Base-by-base conservation (phyloP, 2,329 filamentous ascomycete species). In the Stagonosporopsis tanaceti region DNA sequence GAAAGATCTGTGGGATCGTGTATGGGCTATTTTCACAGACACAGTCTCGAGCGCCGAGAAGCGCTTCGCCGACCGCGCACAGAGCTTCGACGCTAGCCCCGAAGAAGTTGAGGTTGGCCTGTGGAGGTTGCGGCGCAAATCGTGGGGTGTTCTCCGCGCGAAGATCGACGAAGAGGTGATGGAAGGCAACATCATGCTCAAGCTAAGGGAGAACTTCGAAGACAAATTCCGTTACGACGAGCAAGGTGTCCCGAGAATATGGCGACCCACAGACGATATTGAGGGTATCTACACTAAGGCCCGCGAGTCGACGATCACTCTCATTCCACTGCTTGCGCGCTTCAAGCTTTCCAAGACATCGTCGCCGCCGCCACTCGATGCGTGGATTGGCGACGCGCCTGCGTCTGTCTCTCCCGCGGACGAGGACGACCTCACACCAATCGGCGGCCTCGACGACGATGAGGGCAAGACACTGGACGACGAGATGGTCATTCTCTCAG, bases 161-260 rank as follows among this genome's bases (percentile, higher is more conserved):
- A 95, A 92, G 81, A 90, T 99, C 61, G 94, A 98, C 34, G 95
- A 99, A 73, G 95, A 99, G 78, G 92, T 97, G 73, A 96, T 96
- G 88, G 95, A 98, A 79, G 94, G 94, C 69, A 99, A 98, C 73
- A 88, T 99, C 51, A 81, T 98, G 32, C 83, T 98, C 66, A 99
- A 99, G 81, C 86, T 99, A 48, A 88, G 95, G 34, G 95, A 99
- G 77, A 98, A 97, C 80, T 99, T 99, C 66, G 95, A 99, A 78
- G 95, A 99, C 80, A 97, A 97, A 78, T 99, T 99, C 85, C 89
- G 95, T 63, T 99, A 99, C 70, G 95, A 99, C 70, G 93, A 97
- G 58, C 88, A 88, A 6, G 95, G 95, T 25, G 95, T 99, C 4
- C 95, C 95, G 5, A 86, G 95, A 58, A 97, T 99, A 77, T 99